Conservation (phyloP, 495 filamentous ascomycete genomes). For the Penicillium pancosmium region DNA sequence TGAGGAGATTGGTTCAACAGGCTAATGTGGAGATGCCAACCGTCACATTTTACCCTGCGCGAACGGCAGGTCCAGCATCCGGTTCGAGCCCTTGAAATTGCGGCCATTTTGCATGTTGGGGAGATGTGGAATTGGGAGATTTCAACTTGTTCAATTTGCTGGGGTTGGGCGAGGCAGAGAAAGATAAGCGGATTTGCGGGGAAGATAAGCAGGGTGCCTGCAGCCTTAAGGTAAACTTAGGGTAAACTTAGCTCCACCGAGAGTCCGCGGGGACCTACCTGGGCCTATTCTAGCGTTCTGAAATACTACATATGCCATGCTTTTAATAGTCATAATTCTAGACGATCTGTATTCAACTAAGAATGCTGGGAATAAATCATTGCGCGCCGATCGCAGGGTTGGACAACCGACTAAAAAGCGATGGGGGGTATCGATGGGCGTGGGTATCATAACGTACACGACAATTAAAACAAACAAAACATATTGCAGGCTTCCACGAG, state of each 20-base stretch:
- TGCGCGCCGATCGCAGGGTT: neutral
- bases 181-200: constrained; percentile 19
- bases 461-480: neutral
- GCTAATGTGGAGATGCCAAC: constrained; percentile 7
- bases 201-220: constrained; percentile 9
- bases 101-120: constrained; percentile 5
- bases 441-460: neutral
- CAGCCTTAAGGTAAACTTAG: too few species aligned
- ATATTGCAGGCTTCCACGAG: too few species aligned
- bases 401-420: neutral
- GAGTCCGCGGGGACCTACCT: too few species aligned
- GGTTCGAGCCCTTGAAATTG: constrained; percentile 22
- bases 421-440: neutral
- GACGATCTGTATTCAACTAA: too few species aligned
- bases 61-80: constrained; percentile 30
- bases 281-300: too few species aligned
- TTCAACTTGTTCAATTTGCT: neutral
- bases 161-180: neutral
- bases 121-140: neutral
- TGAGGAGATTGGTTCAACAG: constrained; percentile 4
- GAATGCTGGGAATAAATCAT: neutral
- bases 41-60: constrained; percentile 31
- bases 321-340: neutral
- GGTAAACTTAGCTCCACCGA: too few species aligned
- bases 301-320: neutral